Evolutionary conservation across 176 grass and related monocot genomes (phyloP).

Genomic region (Carex cristatella): DNA sequence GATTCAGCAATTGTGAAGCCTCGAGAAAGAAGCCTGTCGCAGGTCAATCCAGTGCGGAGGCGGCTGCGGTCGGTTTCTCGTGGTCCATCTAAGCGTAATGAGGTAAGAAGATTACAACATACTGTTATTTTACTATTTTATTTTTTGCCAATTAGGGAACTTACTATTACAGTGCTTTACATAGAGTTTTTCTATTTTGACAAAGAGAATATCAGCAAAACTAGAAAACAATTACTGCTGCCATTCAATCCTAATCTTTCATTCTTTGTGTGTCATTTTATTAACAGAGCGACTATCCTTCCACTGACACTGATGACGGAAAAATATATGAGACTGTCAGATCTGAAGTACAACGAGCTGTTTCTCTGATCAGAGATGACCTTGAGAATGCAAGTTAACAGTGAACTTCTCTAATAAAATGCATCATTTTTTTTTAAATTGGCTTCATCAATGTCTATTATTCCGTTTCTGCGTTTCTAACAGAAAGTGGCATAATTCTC

Average conservation of each 20-base stretch:
- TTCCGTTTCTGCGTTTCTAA: neutral
- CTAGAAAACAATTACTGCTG: neutral
- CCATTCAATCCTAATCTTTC: neutral
- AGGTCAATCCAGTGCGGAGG: neutral
- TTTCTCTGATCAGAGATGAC: constrained; percentile 35
- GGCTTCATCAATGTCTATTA: neutral
- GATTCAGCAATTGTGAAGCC: neutral
- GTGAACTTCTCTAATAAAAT: neutral
- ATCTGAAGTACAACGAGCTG: constrained; percentile 29
- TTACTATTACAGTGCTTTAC: neutral
- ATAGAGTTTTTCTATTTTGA: neutral
- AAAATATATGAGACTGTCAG: constrained; percentile 30
- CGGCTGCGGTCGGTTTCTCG: neutral
- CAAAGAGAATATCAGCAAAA: neutral
- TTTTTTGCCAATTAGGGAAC: neutral
- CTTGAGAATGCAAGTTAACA: constrained; percentile 27
- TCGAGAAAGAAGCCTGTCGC: constrained; percentile 2
- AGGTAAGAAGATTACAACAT: neutral
- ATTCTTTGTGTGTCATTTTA: neutral
- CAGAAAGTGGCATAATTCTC: neutral
- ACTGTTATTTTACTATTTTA: neutral
- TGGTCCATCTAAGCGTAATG: neutral
- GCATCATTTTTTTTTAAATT: neutral
- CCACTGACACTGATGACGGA: constrained; percentile 16
- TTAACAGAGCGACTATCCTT: constrained; percentile 17